These are phyloP conservation scores for Aspergillus sp. DNA, from an alignment of 2,329 filamentous ascomycete species.

Conservation along the genomic window DNA sequence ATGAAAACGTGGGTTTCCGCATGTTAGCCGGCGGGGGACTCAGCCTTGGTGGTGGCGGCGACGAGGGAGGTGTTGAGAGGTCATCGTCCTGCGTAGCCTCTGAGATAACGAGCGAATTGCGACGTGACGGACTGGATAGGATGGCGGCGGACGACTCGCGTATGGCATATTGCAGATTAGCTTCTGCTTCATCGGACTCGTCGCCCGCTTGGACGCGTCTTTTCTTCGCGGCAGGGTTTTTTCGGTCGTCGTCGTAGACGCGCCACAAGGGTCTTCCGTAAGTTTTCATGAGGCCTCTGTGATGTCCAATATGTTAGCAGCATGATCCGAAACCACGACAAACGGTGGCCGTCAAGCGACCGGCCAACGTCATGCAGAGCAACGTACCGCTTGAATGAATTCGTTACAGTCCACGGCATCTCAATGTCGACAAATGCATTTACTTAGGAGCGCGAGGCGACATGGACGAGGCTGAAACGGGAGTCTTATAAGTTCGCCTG, in stretches of 20 bases:
- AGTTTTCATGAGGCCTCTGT: constrained; percentile 45
- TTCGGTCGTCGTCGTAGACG: constrained; percentile 41
- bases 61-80: constrained; percentile 47
- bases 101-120: constrained; percentile 39
- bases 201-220: constrained; percentile 34
- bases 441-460: not conserved
- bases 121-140: constrained; percentile 42
- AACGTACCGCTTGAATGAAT: constrained; percentile 43
- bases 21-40: constrained; percentile 37
- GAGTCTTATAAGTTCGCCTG: not conserved
- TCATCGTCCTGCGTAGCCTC: constrained; percentile 38
- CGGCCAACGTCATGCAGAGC: too few species aligned
- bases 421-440: constrained; percentile 21
- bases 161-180: constrained; percentile 42
- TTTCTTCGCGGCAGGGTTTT: constrained; percentile 38
- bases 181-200: constrained; percentile 38
- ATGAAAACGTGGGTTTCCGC: constrained; percentile 46
- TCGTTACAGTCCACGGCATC: constrained; percentile 46
- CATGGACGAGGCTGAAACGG: not conserved
- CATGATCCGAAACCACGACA: not conserved
- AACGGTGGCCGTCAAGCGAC: too few species aligned
- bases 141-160: constrained; percentile 42
- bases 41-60: constrained; percentile 40
- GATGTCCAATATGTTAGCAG: constrained; percentile 1
- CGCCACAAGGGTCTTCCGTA: constrained; percentile 44